Evolutionary conservation across 2,329 filamentous ascomycete genomes (phyloP).

Genomic region (Elsinoe arachidis): DNA sequence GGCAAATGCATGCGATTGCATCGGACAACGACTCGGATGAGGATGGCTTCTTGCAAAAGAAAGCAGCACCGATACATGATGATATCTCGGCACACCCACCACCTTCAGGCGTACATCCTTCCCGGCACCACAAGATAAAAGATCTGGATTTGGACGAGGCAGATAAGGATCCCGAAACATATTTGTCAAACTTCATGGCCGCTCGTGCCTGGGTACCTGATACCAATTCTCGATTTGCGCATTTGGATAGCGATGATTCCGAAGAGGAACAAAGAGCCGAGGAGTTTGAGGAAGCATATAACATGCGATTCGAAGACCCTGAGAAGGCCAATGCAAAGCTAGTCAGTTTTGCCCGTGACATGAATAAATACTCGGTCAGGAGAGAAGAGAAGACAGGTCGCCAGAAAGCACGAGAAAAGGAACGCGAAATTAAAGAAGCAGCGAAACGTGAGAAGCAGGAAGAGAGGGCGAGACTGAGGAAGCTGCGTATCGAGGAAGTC

Average conservation of each 20-base stretch:
- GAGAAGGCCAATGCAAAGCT: constrained; percentile 79
- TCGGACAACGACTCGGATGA: constrained; percentile 41
- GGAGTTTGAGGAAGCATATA: constrained; percentile 86
- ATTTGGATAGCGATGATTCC: constrained; percentile 89
- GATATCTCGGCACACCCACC: not conserved
- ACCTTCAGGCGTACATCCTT: not conserved
- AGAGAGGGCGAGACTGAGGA: constrained; percentile 74
- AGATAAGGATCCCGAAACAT: constrained; percentile 83
- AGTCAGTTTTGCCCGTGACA: constrained; percentile 80
- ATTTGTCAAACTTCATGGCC: constrained; percentile 92
- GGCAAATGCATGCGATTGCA: constrained; percentile 64
- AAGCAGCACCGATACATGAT: constrained; percentile 40
- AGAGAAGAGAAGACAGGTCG: constrained; percentile 75
- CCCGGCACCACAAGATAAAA: constrained; percentile 28
- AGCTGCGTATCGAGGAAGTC: constrained; percentile 83
- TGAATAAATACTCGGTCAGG: constrained; percentile 73
- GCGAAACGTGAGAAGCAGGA: constrained; percentile 67
- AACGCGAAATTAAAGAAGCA: constrained; percentile 67
- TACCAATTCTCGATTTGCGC: constrained; percentile 58
- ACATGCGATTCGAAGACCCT: constrained; percentile 91
- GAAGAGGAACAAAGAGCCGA: constrained; percentile 67
- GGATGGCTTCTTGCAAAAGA: constrained; percentile 66
- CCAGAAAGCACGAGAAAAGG: constrained; percentile 68
- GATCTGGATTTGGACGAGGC: constrained; percentile 64
- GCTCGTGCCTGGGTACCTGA: constrained; percentile 78